Percentiles rank a stretch among this genome's conserved stretches.
Evolutionary conservation across 495 filamentous ascomycete species (phyloP).

Genomic region (Penicillium verhagenii): DNA sequence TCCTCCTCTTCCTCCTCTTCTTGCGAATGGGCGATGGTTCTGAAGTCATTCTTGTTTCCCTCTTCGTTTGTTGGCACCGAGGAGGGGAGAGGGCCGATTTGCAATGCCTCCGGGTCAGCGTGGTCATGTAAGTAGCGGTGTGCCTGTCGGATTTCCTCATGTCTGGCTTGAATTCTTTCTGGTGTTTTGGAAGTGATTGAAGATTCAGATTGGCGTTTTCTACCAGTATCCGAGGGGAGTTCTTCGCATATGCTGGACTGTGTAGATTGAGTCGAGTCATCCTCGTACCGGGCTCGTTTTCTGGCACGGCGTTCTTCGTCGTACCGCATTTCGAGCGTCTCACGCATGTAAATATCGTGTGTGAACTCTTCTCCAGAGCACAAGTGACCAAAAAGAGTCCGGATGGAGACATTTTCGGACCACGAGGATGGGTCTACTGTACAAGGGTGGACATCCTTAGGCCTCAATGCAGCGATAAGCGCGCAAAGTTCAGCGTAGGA

Average conservation of each 20-base stretch:
- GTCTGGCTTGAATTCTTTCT: constrained; percentile 13
- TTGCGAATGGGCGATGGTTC: background rate
- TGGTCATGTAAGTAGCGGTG: constrained; percentile 27
- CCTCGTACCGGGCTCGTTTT: constrained; percentile 29
- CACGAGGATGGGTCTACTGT: constrained; percentile 67
- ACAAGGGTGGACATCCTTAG: constrained; percentile 80
- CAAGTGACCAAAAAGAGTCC: constrained; percentile 65
- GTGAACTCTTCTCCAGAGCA: constrained; percentile 60
- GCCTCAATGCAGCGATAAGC: constrained; percentile 65
- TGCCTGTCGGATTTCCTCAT: constrained; percentile 27
- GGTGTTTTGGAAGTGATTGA: background rate
- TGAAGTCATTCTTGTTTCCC: background rate
- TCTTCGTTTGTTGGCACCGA: constrained; percentile 25
- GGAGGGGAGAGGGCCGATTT: constrained; percentile 34
- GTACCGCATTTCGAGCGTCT: constrained; percentile 18
- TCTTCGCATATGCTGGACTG: constrained; percentile 6
- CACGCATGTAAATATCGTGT: constrained; percentile 65
- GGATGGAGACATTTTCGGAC: constrained; percentile 61
- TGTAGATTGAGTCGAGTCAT: constrained; percentile 24
- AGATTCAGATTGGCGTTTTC: background rate
- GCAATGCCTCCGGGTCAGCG: constrained; percentile 14
- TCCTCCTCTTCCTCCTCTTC: background rate
- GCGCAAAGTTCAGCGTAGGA: constrained; percentile 77
- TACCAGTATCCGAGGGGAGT: background rate
- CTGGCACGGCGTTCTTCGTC: constrained; percentile 19